phyloP scores from a whole-genome alignment of 108 stramenopile species.

The Skeletonema tropicum region DNA sequence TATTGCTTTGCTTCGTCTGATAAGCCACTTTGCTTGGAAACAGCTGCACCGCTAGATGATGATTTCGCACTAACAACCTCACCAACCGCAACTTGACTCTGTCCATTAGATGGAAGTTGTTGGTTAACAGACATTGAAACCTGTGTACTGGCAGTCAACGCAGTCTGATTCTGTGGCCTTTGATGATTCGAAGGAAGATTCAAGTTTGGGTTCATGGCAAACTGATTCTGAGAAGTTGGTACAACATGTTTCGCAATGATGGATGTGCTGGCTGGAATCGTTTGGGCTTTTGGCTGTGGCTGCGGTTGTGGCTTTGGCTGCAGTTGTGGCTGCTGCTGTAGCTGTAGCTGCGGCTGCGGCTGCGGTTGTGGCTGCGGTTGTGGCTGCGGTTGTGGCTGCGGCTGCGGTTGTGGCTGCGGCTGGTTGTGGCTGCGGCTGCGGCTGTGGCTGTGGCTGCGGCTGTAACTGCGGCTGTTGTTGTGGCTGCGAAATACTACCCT shows the following conservation, averaged over 20 bases:
- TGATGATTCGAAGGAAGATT: slow-evolving; percentile 1
- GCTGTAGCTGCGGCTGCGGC: not conserved
- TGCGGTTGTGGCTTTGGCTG: not conserved
- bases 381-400: not conserved
- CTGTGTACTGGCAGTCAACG: not conserved
- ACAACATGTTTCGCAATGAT: not conserved
- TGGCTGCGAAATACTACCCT: no score
- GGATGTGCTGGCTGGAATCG: not conserved
- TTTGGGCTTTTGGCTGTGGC: not conserved
- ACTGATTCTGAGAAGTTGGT: not conserved
- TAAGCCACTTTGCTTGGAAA: slow-evolving; percentile 17
- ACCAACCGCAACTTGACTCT: not conserved
- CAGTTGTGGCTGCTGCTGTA: not conserved
- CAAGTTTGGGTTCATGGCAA: not conserved
- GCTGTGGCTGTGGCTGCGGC: not conserved
- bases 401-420: not conserved
- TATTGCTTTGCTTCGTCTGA: slow-evolving; percentile 32
- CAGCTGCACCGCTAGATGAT: not conserved
- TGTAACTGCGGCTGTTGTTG: not conserved
- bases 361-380: not conserved
- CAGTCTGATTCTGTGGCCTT: not conserved
- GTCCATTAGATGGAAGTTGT: not conserved
- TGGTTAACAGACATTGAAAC: slow-evolving; percentile 4
- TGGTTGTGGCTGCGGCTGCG: not conserved
- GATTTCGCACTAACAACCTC: not conserved